Conservation (phyloP, 2,329 filamentous ascomycete genomes). For the Metarhizium brunneum region DNA sequence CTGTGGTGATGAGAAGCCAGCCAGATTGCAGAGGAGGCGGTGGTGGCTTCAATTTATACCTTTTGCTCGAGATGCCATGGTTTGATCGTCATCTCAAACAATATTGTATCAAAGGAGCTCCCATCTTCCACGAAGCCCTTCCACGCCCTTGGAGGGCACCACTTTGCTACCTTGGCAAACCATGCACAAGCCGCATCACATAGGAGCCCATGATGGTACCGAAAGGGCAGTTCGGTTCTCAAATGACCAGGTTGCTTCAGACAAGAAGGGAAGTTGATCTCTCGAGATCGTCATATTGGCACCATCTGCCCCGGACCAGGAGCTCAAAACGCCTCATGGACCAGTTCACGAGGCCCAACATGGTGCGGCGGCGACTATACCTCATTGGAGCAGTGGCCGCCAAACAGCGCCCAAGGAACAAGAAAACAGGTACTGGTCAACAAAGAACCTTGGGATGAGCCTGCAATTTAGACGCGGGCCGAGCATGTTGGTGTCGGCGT, state of each 20-base stretch:
- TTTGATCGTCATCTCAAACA: background rate
- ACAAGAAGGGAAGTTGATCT: background rate
- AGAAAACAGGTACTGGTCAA: background rate
- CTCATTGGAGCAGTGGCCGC: background rate
- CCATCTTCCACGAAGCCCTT: background rate
- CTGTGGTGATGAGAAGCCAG: background rate
- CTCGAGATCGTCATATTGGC: background rate
- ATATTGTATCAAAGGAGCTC: background rate
- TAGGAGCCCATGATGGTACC: background rate
- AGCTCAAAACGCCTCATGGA: background rate
- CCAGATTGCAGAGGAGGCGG: background rate
- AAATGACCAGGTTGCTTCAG: background rate
- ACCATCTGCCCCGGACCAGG: background rate
- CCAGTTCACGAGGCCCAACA: background rate
- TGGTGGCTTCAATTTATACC: background rate
- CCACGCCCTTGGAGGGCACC: background rate
- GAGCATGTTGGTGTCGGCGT: background rate
- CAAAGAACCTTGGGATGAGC: background rate
- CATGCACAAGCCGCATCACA: background rate
- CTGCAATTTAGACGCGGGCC: background rate
- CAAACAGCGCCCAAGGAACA: background rate
- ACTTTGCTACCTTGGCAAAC: background rate
- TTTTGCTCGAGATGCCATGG: background rate
- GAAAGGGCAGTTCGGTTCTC: background rate
- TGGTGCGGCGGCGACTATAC: background rate